Evolutionary conservation across 129 eudicot genomes (phyloP).

Genomic region (Chrysanthemum lavandulifolium): DNA sequence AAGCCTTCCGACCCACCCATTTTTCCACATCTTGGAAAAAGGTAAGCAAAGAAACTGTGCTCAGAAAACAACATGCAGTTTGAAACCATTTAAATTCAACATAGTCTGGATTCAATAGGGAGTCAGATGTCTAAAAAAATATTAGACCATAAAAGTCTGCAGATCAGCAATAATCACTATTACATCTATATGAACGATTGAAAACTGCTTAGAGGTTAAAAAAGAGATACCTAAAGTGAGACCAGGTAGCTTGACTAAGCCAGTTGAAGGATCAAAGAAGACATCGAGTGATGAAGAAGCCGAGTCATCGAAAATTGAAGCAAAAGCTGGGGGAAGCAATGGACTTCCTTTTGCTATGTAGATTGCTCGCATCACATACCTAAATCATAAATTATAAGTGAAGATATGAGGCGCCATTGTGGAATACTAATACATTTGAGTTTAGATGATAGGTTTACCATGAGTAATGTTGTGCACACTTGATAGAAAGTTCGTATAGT

Average conservation of each 20-base stretch:
- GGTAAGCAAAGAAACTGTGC: too few relatives aligned
- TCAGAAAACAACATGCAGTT: not conserved
- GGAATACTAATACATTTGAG: not conserved
- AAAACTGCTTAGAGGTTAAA: conserved; percentile 12
- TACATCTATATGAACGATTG: not conserved
- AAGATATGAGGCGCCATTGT: not conserved
- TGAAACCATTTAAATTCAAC: not conserved
- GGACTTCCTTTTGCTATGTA: conserved; percentile 97
- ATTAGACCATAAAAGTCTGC: not conserved
- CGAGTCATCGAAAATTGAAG: conserved; percentile 90
- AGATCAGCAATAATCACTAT: not conserved
- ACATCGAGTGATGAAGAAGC: conserved; percentile 97
- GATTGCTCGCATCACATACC: conserved; percentile 94
- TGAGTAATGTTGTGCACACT: conserved; percentile 98
- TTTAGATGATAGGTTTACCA: conserved; percentile 47
- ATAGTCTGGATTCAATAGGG: not conserved
- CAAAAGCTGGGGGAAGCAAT: conserved; percentile 93
- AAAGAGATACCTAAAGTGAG: conserved; percentile 67
- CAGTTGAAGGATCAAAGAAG: conserved; percentile 95
- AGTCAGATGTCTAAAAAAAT: not conserved
- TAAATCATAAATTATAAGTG: conserved; percentile 22
- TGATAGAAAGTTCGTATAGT: conserved; percentile 76
- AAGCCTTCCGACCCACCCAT: too few relatives aligned
- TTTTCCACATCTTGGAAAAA: too few relatives aligned
- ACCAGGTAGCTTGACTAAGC: conserved; percentile 79